Evolutionary conservation across 345 rosid species (phyloP), one percentile per base, ranked within the genome.

Genomic region (Gossypium ekmanianum): DNA sequence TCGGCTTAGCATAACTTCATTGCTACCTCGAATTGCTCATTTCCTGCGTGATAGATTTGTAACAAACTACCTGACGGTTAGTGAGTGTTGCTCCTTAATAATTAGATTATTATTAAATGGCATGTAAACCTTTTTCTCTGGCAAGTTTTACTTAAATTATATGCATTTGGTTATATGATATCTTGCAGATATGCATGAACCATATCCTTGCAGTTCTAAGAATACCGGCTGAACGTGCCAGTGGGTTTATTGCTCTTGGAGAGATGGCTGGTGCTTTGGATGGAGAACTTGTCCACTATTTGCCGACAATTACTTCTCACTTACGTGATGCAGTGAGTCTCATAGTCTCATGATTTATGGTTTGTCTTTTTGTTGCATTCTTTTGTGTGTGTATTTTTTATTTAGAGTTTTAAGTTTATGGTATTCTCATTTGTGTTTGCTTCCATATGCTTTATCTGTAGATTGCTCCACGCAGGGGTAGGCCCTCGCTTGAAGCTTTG

Each of bases 261-360:
- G 99, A 95, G 90, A 95, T 95, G 99, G 99, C 99, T 61, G 99
- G 99, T 84, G 99, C 99, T 81, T 81, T 95, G 85, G 99, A 95
- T 73, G 99, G 98, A 79, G 96, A 95, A 79, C 98, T 95, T 82
- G 78, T 84, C 71, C 78, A 86, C 69, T 95, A 95, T 90, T 91
- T 95, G 97, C 97, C 99, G 81, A 93, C 91, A 84, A 95, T 95
- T 72, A 90, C 84, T 64, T 68, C 93, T 88, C 94, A 89, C 84
- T 86, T 95, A 76, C 97, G 91, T 68, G 99, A 95, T 81, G 98
- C 98, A 74, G 98, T 91, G 84, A 80, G 98, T 81, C 24, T 66
- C 29, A 17, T 64, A 65, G 45, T 54, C 64, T 74, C 22, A 3
- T 79, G 58, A 68, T 79, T 73, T 74, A 11, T 78, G 63, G 62